A percentile compares a stretch with the other conserved stretches of the same genome.
phyloP scores from a whole-genome alignment of 192 early-diverging fungal genomes.

The Rhizophagus prolifer region DNA sequence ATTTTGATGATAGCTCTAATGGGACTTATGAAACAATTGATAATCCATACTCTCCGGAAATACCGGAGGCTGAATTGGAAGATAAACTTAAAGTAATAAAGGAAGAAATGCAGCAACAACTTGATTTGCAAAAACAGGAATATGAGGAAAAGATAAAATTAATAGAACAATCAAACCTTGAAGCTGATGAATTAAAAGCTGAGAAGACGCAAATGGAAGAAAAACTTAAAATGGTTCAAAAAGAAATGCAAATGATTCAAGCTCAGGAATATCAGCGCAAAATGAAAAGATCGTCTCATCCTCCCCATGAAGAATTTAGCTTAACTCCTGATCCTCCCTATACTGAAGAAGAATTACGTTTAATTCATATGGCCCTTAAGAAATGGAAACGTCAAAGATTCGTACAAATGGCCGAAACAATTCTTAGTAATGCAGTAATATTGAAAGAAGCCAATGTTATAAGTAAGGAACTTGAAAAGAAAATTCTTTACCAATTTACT shows the following conservation, averaged over 20 bases:
- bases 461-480: constrained; percentile 76
- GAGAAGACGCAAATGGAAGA: constrained; percentile 46
- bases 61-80: constrained; percentile 40
- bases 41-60: constrained; percentile 34
- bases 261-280: constrained; percentile 52
- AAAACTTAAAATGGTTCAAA: constrained; percentile 44
- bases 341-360: constrained; percentile 43
- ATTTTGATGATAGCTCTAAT: constrained; percentile 41
- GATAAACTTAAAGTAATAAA: constrained; percentile 49
- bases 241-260: constrained; percentile 55
- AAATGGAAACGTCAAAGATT: constrained; percentile 57
- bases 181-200: constrained; percentile 42
- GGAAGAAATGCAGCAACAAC: constrained; percentile 51
- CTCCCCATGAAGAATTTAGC: constrained; percentile 37
- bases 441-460: constrained; percentile 93
- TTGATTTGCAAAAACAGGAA: constrained; percentile 51
- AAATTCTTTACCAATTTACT: constrained; percentile 82
- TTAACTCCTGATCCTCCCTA: constrained; percentile 37
- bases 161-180: constrained; percentile 39
- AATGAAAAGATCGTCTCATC: constrained; percentile 45
- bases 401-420: constrained; percentile 62
- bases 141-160: constrained; percentile 57
- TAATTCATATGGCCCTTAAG: constrained; percentile 41
- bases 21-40: constrained; percentile 32
- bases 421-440: constrained; percentile 65